Percentiles rank a stretch among this genome's conserved stretches.
Conservation (phyloP, 495 filamentous ascomycete species). For the Pyronema domesticum region DNA sequence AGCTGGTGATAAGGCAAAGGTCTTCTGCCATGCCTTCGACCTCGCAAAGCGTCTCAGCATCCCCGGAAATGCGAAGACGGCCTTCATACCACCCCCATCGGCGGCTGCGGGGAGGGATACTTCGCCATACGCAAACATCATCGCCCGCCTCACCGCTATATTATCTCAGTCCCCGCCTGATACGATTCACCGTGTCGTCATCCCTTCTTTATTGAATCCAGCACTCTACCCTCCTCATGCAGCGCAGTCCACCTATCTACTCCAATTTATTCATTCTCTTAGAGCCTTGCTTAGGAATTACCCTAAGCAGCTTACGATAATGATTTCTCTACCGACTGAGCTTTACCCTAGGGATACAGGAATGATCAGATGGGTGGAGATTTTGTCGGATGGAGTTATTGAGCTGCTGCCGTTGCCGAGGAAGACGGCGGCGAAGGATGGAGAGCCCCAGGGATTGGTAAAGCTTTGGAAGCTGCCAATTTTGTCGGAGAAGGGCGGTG, state of each 20-base stretch:
- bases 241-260: conserved; percentile 47
- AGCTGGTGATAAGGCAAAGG: no score
- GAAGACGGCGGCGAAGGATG: conserved; percentile 3
- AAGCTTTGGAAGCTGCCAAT: conserved; percentile 68
- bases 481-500: conserved; percentile 68
- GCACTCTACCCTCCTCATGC: conserved; percentile 54
- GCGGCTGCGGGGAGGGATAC: neutral
- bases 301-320: conserved; percentile 45
- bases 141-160: conserved; percentile 39
- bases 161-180: conserved; percentile 40
- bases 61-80: conserved; percentile 36
- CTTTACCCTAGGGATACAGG: conserved; percentile 65
- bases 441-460: conserved; percentile 68
- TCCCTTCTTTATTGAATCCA: conserved; percentile 71
- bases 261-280: conserved; percentile 71
- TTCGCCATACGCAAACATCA: conserved; percentile 47
- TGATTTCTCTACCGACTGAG: conserved; percentile 63
- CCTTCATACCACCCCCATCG: conserved; percentile 32
- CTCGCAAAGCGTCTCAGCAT: conserved; percentile 64
- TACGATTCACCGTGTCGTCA: conserved; percentile 60
- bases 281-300: conserved; percentile 54
- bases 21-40: conserved; percentile 80
- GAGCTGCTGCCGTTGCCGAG: conserved; percentile 68
- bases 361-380: conserved; percentile 72
- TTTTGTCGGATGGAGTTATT: conserved; percentile 68